Conservation (phyloP, 208 protist genomes). For the Leishmania mexicana region DNA sequence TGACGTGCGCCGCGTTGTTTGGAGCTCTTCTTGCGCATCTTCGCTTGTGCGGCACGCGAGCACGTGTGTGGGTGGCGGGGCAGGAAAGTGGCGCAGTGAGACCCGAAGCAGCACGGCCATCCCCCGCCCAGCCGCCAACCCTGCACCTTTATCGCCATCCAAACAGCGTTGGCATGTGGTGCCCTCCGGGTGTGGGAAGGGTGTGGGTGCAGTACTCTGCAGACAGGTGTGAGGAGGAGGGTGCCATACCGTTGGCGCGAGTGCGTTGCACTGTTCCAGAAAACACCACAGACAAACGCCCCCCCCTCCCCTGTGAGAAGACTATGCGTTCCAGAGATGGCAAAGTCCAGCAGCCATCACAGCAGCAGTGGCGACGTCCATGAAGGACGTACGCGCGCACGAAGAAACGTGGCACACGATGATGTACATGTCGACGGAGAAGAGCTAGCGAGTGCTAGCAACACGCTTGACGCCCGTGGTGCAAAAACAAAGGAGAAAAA, state of each 20-base stretch:
- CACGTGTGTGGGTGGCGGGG: background rate
- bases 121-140: background rate
- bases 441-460: background rate
- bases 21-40: background rate
- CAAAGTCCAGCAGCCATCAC: background rate
- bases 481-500: background rate
- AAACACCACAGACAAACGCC: background rate
- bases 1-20: background rate
- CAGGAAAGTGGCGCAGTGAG: background rate
- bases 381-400: background rate
- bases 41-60: background rate
- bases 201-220: background rate
- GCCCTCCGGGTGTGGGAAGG: background rate
- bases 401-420: background rate
- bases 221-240: background rate
- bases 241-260: background rate
- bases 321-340: background rate
- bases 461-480: too few relatives aligned
- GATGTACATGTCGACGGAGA: background rate
- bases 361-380: background rate
- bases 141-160: background rate
- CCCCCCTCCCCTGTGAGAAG: background rate
- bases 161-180: background rate
- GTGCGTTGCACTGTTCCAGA: background rate
- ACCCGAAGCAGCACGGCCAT: background rate